A percentile compares a stretch with the other conserved stretches of the same genome.
Evolutionary conservation across 768 basidiomycete species (phyloP).

Genomic region (Boletus coccyginus): DNA sequence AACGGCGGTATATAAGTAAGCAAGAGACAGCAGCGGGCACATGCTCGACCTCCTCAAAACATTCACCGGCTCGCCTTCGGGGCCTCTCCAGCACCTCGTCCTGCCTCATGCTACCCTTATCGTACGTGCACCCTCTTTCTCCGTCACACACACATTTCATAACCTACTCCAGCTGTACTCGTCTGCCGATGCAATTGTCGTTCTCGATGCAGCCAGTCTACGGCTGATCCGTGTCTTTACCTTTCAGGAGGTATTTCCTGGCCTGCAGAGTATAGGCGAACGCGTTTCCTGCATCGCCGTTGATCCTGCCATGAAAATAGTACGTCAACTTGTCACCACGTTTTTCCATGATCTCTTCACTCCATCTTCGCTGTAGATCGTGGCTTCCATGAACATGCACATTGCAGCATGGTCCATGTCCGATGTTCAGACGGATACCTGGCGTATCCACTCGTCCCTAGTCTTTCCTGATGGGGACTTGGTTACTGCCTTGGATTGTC

Average conservation of each 20-base stretch:
- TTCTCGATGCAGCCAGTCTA: constrained; percentile 69
- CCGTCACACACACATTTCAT: constrained; percentile 1
- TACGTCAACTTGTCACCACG: constrained; percentile 38
- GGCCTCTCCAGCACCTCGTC: constrained; percentile 53
- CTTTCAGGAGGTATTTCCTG: constrained; percentile 80
- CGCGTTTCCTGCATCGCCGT: constrained; percentile 62
- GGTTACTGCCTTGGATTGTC: constrained; percentile 67
- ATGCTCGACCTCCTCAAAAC: constrained; percentile 50
- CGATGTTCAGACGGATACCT: constrained; percentile 56
- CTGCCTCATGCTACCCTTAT: constrained; percentile 56
- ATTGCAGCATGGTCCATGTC: constrained; percentile 82
- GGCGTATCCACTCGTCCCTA: constrained; percentile 82
- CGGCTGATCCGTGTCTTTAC: constrained; percentile 66
- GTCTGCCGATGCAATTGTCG: constrained; percentile 64
- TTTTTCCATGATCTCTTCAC: constrained; percentile 1
- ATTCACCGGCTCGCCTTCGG: constrained; percentile 52
- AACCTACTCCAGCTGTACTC: constrained; percentile 55
- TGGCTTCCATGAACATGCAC: constrained; percentile 63
- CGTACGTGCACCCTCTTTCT: constrained; percentile 40
- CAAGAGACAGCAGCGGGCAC: constrained; percentile 1
- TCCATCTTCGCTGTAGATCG: constrained; percentile 48
- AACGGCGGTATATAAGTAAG: constrained; percentile 8
- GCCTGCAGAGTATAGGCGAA: constrained; percentile 40
- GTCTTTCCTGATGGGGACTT: constrained; percentile 52
- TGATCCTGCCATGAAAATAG: constrained; percentile 79